A percentile compares a stretch with the other conserved stretches of the same genome.
Evolutionary conservation across 345 rosid genomes (phyloP).

Genomic region (Euphorbia lathyris): DNA sequence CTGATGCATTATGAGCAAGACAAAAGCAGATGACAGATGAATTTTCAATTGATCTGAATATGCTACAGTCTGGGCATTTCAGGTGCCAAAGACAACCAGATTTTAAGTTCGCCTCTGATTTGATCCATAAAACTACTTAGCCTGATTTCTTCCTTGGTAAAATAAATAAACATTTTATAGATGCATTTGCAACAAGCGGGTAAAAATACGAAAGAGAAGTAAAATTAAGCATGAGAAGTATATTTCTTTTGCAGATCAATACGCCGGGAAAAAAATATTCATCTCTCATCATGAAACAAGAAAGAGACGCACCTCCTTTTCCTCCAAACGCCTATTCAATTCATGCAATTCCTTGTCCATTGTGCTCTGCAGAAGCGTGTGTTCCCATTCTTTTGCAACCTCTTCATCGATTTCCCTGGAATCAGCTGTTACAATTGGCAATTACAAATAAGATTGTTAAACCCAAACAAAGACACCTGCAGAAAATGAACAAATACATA

Average conservation of each 20-base stretch:
- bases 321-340: slow-evolving; percentile 79
- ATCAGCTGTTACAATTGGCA: slow-evolving; percentile 47
- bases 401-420: slow-evolving; percentile 72
- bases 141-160: too few species aligned
- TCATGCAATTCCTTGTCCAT: slow-evolving; percentile 95
- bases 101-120: too few species aligned
- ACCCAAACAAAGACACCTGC: neutral
- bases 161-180: too few species aligned
- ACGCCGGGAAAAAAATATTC: neutral
- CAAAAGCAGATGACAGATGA: slow-evolving; percentile 7
- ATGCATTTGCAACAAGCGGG: neutral
- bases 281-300: slow-evolving; percentile 2
- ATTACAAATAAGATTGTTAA: slow-evolving; percentile 8
- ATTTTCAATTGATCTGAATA: too few species aligned
- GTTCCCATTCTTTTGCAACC: slow-evolving; percentile 97
- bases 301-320: slow-evolving; percentile 77
- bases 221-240: neutral
- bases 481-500: neutral
- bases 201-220: neutral
- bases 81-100: too few species aligned
- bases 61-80: too few species aligned
- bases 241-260: neutral
- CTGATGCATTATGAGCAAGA: neutral
- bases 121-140: too few species aligned
- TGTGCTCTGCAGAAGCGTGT: slow-evolving; percentile 80